Evolutionary conservation across 257 asterid species (phyloP).

Genomic region (Datura wrightii): DNA sequence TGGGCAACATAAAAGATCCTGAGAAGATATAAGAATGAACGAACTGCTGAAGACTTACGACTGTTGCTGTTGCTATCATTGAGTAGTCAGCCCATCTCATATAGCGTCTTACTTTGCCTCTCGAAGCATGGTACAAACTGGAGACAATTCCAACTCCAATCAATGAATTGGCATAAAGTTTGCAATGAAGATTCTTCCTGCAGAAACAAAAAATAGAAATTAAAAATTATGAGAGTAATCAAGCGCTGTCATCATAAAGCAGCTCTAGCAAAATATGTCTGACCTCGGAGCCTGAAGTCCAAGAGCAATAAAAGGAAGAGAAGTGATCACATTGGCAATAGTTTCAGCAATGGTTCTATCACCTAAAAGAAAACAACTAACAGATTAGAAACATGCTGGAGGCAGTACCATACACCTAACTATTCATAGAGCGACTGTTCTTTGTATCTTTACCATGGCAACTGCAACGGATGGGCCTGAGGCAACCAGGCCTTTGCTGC

Average conservation of each 20-base stretch:
- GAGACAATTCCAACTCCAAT: constrained; percentile 95
- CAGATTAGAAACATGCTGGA: not conserved
- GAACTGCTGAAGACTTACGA: constrained; percentile 49
- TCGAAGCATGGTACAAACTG: constrained; percentile 76
- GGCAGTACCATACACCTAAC: not conserved
- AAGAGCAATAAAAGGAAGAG: constrained; percentile 85
- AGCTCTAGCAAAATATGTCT: not conserved
- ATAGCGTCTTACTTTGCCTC: constrained; percentile 78
- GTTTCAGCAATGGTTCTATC: constrained; percentile 71
- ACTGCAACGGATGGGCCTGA: constrained; percentile 75
- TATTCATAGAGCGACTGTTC: not conserved
- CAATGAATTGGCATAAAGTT: constrained; percentile 81
- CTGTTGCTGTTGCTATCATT: constrained; percentile 96
- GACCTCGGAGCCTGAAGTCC: constrained; percentile 88
- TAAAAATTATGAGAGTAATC: not conserved
- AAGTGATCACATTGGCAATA: constrained; percentile 77
- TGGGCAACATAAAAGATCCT: constrained; percentile 19
- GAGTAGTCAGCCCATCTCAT: constrained; percentile 99
- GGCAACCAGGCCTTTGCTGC: constrained; percentile 81
- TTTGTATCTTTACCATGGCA: constrained; percentile 52
- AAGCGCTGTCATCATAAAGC: not conserved
- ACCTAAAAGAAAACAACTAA: constrained; percentile 49
- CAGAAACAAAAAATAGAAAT: constrained; percentile 36
- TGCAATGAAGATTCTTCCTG: constrained; percentile 80
- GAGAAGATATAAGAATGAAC: not conserved